A percentile compares a stretch with the other conserved stretches of the same genome.
These are phyloP conservation scores for Malassezia obtusa DNA, from an alignment of 1,284 basidiomycete genomes.

Conservation along the genomic window DNA sequence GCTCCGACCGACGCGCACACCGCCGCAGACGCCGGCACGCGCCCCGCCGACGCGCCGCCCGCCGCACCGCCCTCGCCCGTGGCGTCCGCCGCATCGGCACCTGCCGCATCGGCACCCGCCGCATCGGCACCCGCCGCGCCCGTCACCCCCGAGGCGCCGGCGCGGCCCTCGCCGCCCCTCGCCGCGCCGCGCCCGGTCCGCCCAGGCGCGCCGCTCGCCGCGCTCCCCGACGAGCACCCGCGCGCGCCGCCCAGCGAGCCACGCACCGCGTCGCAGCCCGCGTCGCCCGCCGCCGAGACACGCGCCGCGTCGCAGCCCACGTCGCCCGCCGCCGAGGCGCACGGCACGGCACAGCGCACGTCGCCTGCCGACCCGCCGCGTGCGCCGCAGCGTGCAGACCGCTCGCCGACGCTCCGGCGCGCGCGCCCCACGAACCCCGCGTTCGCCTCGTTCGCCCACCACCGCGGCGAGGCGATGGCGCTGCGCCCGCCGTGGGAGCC, in stretches of 20 bases:
- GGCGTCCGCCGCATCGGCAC: neutral
- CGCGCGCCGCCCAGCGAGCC: neutral
- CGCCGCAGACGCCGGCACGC: neutral
- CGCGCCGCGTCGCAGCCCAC: neutral
- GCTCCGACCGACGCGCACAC: neutral
- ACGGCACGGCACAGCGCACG: neutral
- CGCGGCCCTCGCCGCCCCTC: neutral
- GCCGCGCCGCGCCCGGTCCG: neutral
- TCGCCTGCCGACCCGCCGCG: neutral
- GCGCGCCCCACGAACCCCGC: conserved; percentile 3
- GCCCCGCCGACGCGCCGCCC: neutral
- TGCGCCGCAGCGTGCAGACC: neutral
- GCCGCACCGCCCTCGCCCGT: neutral
- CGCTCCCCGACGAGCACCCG: neutral
- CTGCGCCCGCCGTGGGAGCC: conserved; percentile 7
- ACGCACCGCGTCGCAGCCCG: neutral
- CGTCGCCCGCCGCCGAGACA: no score
- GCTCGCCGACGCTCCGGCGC: neutral
- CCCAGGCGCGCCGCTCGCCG: neutral
- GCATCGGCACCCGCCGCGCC: neutral
- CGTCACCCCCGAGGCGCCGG: neutral
- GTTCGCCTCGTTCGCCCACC: neutral
- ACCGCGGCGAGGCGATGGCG: conserved; percentile 1
- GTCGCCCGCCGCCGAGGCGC: no score
- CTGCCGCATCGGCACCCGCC: no score